Evolutionary conservation across 441 rosid genomes (phyloP), one percentile per base, ranked within the genome.

Genomic region (Melastoma candidum): DNA sequence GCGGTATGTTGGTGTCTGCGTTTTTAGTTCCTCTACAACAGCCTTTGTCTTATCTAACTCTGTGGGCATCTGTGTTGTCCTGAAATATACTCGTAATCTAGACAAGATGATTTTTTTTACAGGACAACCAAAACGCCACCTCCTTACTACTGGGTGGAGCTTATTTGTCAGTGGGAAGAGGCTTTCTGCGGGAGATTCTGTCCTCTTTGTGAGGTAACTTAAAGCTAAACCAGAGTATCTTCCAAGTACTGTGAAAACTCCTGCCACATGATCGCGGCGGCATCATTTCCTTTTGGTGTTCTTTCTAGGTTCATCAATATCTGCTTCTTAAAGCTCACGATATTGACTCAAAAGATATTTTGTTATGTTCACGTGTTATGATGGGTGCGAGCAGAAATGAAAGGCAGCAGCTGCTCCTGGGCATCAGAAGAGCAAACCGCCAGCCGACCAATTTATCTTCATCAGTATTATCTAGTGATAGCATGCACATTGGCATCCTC

Each of bases 131-230:
- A 86, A 93, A 68, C 81, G 98, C 3, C 97, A 93, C 71, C 71
- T 93, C 73, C 97, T 89, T 47, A 93, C 98, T 22, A 86, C 97
- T 11, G 98, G 98, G 1, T 93, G 98, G 97, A 89, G 98, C 63
- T 64, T 93, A 51, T 93, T 93, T 70, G 90, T 93, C 25, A 79
- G 97, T 72, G 87, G 86, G 57, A 93, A 89, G 74, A 78, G 90
- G 74, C 85, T 93, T 51, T 77, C 80, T 63, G 93, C 99, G 0
- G 96, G 99, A 46, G 99, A 93, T 66, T 81, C 99, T 0, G 98
- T 93, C 67, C 68, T 93, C 57, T 89, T 93, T 69, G 79, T 93
- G 45, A 84, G 98, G 98, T 93, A 48, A 83, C 49, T 22, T 56
- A 58, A 47, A 48, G 44, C 32, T 12, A 12, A 6, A 6, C 41